Conservation (phyloP, 306 rosid species). For the Comarum palustre region DNA sequence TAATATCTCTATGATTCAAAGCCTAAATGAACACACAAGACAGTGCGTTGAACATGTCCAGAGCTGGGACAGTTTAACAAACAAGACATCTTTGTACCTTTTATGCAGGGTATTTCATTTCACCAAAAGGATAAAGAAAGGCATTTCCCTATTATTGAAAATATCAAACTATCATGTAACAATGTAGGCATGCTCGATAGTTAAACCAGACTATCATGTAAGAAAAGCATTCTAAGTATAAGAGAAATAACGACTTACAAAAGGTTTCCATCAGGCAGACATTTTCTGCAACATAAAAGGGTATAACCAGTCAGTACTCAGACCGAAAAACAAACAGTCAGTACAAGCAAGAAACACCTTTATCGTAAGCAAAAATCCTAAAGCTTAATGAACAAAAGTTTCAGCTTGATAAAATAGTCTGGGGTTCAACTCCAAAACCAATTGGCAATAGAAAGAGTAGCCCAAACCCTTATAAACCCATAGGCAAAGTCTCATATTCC, state of each 20-base stretch:
- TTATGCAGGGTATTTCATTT: not conserved
- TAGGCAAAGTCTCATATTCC: no score
- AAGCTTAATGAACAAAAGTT: no score
- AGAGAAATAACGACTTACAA: slow-evolving; percentile 55
- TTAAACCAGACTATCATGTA: not conserved
- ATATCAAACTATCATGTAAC: not conserved
- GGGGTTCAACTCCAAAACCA: no score
- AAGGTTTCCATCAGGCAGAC: slow-evolving; percentile 83
- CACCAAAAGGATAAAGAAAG: not conserved
- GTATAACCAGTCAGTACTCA: no score
- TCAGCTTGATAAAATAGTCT: no score
- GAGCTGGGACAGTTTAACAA: not conserved
- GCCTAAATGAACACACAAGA: not conserved
- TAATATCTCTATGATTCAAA: not conserved
- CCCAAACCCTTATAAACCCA: no score
- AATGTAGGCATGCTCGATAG: not conserved
- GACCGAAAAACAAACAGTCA: not conserved
- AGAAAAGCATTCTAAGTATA: not conserved
- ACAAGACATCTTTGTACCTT: not conserved
- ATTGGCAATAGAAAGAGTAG: no score
- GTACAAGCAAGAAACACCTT: no score
- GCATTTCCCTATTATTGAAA: not conserved
- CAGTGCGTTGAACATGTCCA: not conserved
- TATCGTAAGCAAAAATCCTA: no score
- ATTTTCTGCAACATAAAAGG: slow-evolving; percentile 61